Conservation (phyloP, 768 basidiomycete genomes). For the Pholiota microspora region DNA sequence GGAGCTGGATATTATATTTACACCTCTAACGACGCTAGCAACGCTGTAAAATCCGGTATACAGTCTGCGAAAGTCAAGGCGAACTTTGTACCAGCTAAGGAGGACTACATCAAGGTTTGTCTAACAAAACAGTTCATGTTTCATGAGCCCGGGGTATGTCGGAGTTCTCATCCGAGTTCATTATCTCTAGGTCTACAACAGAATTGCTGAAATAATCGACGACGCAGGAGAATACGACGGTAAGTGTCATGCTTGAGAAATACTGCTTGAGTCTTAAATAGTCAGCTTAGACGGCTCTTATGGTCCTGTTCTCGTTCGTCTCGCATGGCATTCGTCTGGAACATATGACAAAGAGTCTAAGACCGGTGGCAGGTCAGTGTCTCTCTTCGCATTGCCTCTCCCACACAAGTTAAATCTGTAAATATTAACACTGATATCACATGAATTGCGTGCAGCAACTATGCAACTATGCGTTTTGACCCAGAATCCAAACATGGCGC, state of each 20-base stretch:
- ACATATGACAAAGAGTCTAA: conserved; percentile 82
- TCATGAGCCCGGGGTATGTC: too few species aligned
- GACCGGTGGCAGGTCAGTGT: conserved; percentile 73
- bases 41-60: conserved; percentile 57
- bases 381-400: too few species aligned
- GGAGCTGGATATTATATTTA: conserved; percentile 67
- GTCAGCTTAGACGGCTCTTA: conserved; percentile 72
- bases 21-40: conserved; percentile 49
- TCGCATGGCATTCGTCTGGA: conserved; percentile 94
- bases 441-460: conserved; percentile 60
- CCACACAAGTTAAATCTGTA: too few species aligned
- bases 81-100: conserved; percentile 73
- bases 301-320: conserved; percentile 82
- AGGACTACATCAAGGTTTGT: conserved; percentile 85
- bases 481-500: conserved; percentile 85
- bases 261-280: conserved; percentile 5
- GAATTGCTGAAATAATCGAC: conserved; percentile 74
- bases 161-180: too few species aligned
- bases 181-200: conserved; percentile 80
- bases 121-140: too few species aligned
- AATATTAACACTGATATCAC: conserved; percentile 6
- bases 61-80: conserved; percentile 62
- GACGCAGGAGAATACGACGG: conserved; percentile 86
- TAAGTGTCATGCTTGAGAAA: too few species aligned
- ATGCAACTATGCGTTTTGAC: conserved; percentile 97